A percentile compares a stretch with the other conserved stretches of the same genome.
phyloP scores from a whole-genome alignment of 305 asterid genomes.

The Euphrasia arctica region DNA sequence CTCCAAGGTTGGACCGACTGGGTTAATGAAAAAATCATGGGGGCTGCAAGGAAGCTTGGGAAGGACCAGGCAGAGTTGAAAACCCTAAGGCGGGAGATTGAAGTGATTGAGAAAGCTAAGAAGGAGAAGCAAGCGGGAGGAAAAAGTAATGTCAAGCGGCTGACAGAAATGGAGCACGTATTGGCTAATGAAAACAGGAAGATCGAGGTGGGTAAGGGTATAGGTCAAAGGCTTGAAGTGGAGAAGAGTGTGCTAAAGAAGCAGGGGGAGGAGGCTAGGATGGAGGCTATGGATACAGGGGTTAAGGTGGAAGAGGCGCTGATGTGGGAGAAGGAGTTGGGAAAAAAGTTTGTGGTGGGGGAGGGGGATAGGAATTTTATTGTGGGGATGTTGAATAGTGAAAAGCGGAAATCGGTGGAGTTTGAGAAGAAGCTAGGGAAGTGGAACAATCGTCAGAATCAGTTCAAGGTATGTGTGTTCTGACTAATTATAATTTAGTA shows the following conservation, averaged over 20 bases:
- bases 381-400: slow-evolving; percentile 37
- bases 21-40: slow-evolving; percentile 74
- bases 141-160: slow-evolving; percentile 50
- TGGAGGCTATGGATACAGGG: slow-evolving; percentile 29
- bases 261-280: slow-evolving; percentile 40
- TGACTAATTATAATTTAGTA: neutral
- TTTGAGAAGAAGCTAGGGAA: slow-evolving; percentile 35
- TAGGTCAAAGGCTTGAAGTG: slow-evolving; percentile 40
- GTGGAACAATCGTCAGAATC: slow-evolving; percentile 40
- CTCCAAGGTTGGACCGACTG: slow-evolving; percentile 60
- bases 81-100: slow-evolving; percentile 62
- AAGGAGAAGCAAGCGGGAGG: slow-evolving; percentile 56
- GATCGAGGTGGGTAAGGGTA: slow-evolving; percentile 39
- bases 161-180: slow-evolving; percentile 59
- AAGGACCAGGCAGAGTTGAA: slow-evolving; percentile 64
- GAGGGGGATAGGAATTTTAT: slow-evolving; percentile 42
- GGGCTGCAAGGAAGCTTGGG: slow-evolving; percentile 60
- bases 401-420: slow-evolving; percentile 33
- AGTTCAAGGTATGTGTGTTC: slow-evolving; percentile 55
- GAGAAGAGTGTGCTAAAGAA: slow-evolving; percentile 42
- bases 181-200: slow-evolving; percentile 41
- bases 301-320: slow-evolving; percentile 39
- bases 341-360: slow-evolving; percentile 40
- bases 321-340: slow-evolving; percentile 48
- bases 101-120: slow-evolving; percentile 45